Base-by-base conservation (phyloP, 495 filamentous ascomycete genomes). In the Apiosordaria backusii region DNA sequence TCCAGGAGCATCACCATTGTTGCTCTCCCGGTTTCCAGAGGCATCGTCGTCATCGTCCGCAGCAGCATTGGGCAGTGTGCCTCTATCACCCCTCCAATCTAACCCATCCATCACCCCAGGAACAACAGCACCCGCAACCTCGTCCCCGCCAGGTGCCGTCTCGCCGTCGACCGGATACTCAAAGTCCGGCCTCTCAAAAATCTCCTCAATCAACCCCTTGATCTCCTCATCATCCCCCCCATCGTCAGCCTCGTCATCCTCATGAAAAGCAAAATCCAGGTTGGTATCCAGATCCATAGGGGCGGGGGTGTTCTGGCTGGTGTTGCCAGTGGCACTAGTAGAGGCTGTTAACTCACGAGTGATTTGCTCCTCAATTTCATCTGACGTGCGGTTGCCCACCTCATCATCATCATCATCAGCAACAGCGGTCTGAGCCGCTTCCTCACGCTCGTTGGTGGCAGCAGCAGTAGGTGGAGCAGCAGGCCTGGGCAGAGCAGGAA, bases 381-480 rank as follows among this genome's bases (percentile, higher is more conserved):
- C 7, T n/a, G n/a, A 29, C 7, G 27, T 3, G 27, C 27, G 4
- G 3, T 29, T 4, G 27, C 16, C 35, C 9, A 13, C 35, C 35
- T 45, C 35, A 6, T 2, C 35, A 9, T 1, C 35, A 45, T 7
- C 27, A 29, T 7, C 27, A 29, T 29, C 27, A 29, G 27, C 7
- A 4, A 7, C 27, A 29, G 27, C 27, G 4, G 35, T 15, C n/a
- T n/a, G n/a, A n/a, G n/a, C n/a, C n/a, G n/a, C n/a, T n/a, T n/a
- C n/a, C n/a, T n/a, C n/a, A n/a, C n/a, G n/a, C n/a, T n/a, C n/a
- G n/a, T n/a, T n/a, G n/a, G 60, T 66, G 1, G 62, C 57, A 45
- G 67, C 64, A 23, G 52, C 58, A 3, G 64, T n/a, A 1, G 66
- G 64, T 53, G 18, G 40, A 15, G 13, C 24, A 4, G 52, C 22